Evolutionary conservation across 768 basidiomycete species (phyloP), one percentile per base, ranked within the genome.

Genomic region (Leccinum longicurvipes): DNA sequence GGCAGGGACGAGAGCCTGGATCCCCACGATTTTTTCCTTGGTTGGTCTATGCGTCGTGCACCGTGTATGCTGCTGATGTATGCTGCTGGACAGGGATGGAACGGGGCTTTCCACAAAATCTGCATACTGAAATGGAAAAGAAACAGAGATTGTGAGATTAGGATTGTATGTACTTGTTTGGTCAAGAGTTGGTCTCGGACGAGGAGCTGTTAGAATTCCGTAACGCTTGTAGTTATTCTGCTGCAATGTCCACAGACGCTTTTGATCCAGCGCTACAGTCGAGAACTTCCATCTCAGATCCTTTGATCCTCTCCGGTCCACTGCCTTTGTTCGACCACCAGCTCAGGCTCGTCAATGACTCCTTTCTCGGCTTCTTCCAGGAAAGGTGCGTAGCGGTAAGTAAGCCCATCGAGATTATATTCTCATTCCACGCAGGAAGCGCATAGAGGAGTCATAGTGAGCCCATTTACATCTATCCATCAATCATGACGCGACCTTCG

Each of bases 1-100:
- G 96, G 96, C 46, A 84, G 87, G 36, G 96, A 99, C 66, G 92
- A 97, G 71, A 77, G 74, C 23, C 78, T 99, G 53, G 87, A 88
- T 25, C 80, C 86, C 4, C 74, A 74, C 2, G 96, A 98, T 67
- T 79, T 96, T 62, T 90, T 98, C 77, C 77, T 81, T 36, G 86
- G 93, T 85, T 63, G 45, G 82, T 73, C 34, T 51, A 23, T 47
- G 32, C 25, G 36, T n/a, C 21, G 48, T 24, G 47, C 39, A 46
- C 11, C 25, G 32, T 17, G 48, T 57, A 29, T 50, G 51, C 12
- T 56, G 6, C 50, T 61, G 31, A 59, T 46, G 12, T 6, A n/a
- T n/a, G 39, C 15, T 32, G 15, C 17, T 15, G n/a, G 36, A 12
- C 49, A 89, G 88, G 82, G 28, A 75, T 78, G 73, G 82, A 86